phyloP scores from a whole-genome alignment of 163 green algal genomes.

The Chlamydomonas reinhardtii region DNA sequence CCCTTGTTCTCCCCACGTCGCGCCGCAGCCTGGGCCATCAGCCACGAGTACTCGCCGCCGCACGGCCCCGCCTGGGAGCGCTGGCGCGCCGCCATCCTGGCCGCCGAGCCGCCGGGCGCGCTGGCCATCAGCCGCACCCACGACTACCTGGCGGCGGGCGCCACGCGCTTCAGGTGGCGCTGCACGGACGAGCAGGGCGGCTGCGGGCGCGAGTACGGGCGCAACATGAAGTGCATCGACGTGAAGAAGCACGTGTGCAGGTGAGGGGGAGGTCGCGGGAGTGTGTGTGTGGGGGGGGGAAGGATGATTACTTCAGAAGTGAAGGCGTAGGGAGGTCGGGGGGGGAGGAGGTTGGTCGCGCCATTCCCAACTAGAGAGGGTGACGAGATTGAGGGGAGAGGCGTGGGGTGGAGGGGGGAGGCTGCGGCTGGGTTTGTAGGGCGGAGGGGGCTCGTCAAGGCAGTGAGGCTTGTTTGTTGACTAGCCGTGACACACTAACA shows the following conservation, averaged over 20 bases:
- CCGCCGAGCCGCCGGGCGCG: neutral
- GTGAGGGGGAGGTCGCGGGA: too few relatives aligned
- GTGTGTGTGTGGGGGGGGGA: neutral
- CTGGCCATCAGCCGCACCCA: constrained; percentile 63
- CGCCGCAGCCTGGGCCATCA: constrained; percentile 1
- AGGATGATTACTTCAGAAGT: neutral
- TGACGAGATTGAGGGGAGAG: too few relatives aligned
- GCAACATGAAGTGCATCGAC: neutral
- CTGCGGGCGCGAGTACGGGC: too few relatives aligned
- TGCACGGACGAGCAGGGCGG: constrained; percentile 44
- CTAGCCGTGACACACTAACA: too few relatives aligned
- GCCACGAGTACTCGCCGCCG: constrained; percentile 17
- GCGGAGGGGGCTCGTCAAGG: too few relatives aligned
- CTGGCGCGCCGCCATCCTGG: neutral
- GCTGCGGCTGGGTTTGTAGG: too few relatives aligned
- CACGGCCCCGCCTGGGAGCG: constrained; percentile 30
- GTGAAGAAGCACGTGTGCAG: neutral
- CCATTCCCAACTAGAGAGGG: too few relatives aligned
- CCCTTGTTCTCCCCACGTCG: neutral
- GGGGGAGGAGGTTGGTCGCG: too few relatives aligned
- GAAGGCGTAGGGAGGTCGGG: neutral
- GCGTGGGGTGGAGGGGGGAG: too few relatives aligned
- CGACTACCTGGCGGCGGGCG: constrained; percentile 55
- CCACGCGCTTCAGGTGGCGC: constrained; percentile 61
- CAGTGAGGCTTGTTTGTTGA: too few relatives aligned